A percentile compares a stretch with the other conserved stretches of the same genome.
Evolutionary conservation across 2,329 filamentous ascomycete genomes (phyloP).

Genomic region (Pezicula neosporulosa): DNA sequence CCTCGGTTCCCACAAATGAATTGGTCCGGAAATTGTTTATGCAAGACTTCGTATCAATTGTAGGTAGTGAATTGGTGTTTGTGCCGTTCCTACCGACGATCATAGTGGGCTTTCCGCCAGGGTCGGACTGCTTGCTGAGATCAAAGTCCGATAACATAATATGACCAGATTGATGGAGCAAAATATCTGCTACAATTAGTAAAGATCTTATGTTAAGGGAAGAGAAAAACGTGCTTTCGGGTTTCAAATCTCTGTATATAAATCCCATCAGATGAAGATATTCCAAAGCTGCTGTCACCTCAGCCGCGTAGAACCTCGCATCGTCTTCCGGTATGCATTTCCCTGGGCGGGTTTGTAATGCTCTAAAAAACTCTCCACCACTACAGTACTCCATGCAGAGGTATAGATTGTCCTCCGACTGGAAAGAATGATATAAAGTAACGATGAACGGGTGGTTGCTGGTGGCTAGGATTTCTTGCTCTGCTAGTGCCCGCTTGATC

Average conservation of each 20-base stretch:
- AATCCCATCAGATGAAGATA: slow-evolving; percentile 99
- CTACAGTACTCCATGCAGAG: slow-evolving; percentile 99
- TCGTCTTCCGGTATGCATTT: slow-evolving; percentile 98
- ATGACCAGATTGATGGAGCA: slow-evolving; percentile 97
- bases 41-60: slow-evolving; percentile 98
- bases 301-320: slow-evolving; percentile 93
- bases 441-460: slow-evolving; percentile 99
- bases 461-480: slow-evolving; percentile 96
- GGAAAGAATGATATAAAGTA: slow-evolving; percentile 97
- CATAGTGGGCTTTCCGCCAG: slow-evolving; percentile 95
- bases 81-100: slow-evolving; percentile 83
- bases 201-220: slow-evolving; percentile 10
- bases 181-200: slow-evolving; percentile 68
- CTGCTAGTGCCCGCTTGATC: slow-evolving; percentile 95
- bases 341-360: slow-evolving; percentile 90
- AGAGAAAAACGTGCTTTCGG: slow-evolving; percentile 70
- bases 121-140: slow-evolving; percentile 94
- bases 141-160: slow-evolving; percentile 99
- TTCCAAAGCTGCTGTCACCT: slow-evolving; percentile 93
- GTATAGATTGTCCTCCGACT: slow-evolving; percentile 97
- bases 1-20: slow-evolving; percentile 96
- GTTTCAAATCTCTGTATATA: slow-evolving; percentile 97
- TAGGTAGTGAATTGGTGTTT: slow-evolving; percentile 81
- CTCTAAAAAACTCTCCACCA: slow-evolving; percentile 96
- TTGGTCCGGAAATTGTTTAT: slow-evolving; percentile 98